A percentile compares a stretch with the other conserved stretches of the same genome.
Conservation (phyloP, 306 rosid species). For the Sicyos baderoa region DNA sequence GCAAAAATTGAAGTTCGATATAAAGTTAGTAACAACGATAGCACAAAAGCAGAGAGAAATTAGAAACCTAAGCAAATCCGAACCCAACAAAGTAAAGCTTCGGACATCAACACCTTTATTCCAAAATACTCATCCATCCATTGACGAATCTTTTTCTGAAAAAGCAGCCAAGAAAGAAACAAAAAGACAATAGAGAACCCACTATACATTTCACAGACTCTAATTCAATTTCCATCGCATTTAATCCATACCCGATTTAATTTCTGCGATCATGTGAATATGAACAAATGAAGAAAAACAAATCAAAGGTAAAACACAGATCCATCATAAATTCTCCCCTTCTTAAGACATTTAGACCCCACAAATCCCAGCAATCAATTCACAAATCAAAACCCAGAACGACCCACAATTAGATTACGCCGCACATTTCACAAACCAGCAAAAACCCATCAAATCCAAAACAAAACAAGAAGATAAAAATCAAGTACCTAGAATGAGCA, state of each 20-base stretch:
- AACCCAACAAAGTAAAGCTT: neutral
- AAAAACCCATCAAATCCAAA: neutral
- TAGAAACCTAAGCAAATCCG: neutral
- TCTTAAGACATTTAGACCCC: neutral
- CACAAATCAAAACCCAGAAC: neutral
- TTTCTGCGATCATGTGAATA: neutral
- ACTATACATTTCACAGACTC: neutral
- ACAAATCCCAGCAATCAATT: neutral
- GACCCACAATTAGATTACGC: neutral
- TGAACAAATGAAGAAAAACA: neutral
- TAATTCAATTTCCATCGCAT: neutral
- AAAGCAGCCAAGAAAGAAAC: slow-evolving; percentile 7
- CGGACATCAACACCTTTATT: neutral
- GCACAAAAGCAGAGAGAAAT: neutral
- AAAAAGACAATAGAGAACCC: neutral
- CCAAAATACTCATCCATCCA: neutral
- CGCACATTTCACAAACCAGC: neutral
- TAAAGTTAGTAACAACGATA: neutral
- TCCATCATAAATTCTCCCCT: neutral
- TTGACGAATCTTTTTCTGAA: neutral
- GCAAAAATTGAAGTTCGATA: neutral
- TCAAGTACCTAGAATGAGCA: slow-evolving; percentile 41
- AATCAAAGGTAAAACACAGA: neutral
- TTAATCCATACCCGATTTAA: no score
- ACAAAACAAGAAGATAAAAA: neutral